Conservation (phyloP, 805 yeast species). For the Komagataella pastoris region DNA sequence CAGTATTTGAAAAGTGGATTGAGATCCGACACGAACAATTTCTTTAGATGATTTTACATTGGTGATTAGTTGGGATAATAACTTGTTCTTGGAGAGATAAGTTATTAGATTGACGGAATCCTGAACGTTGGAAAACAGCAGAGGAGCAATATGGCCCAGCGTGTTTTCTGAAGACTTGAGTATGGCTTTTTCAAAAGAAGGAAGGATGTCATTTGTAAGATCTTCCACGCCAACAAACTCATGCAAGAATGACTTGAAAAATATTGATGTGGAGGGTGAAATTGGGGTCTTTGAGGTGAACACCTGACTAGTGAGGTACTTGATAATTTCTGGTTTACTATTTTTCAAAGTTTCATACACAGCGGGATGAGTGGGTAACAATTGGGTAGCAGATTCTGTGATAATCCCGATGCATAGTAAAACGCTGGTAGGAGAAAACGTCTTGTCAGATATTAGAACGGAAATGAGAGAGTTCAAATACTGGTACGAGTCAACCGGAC, state of each 20-base stretch:
- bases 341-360: constrained; percentile 3
- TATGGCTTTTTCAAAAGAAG: constrained; percentile 59
- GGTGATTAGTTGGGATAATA: constrained; percentile 36
- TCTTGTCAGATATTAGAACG: constrained; percentile 7
- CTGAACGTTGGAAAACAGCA: constrained; percentile 25
- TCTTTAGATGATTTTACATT: constrained; percentile 63
- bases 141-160: constrained; percentile 39
- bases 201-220: constrained; percentile 29
- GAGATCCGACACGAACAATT: constrained; percentile 37
- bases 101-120: constrained; percentile 27
- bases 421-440: constrained; percentile 19
- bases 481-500: constrained; percentile 7
- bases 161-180: constrained; percentile 70
- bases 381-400: constrained; percentile 11
- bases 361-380: constrained; percentile 4
- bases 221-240: constrained; percentile 25
- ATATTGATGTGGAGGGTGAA: constrained; percentile 17
- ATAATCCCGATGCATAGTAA: constrained; percentile 22
- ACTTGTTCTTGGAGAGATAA: constrained; percentile 24
- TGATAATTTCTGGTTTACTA: constrained; percentile 8
- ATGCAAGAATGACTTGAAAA: constrained; percentile 29
- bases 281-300: constrained; percentile 33
- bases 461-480: constrained; percentile 5
- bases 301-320: constrained; percentile 23
- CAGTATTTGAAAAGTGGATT: constrained; percentile 17